Evolutionary conservation across 73 alveolate genomes (phyloP), one percentile per base, ranked within the genome.

Genomic region (Tetrahymena thermophila): DNA sequence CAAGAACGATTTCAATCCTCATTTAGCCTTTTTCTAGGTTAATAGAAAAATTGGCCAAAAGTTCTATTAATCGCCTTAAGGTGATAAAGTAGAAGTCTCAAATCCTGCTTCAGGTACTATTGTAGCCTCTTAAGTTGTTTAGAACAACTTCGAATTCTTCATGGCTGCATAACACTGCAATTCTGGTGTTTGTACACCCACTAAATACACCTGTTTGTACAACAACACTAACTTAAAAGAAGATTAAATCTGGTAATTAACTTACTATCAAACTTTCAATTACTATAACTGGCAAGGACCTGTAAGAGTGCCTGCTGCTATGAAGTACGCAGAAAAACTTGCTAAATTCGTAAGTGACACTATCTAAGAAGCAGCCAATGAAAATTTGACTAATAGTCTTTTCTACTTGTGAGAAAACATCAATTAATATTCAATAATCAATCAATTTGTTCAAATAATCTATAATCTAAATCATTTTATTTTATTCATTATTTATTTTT

Each of bases 291-390:
- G 98, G 94, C 94, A 97, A 13, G 99, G 99, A 3, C 95, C 99
- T 35, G 98, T 98, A 42, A 97, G 97, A 85, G 96, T 98, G 19
- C 99, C 99, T 23, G 99, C 99, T 31, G 98, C 98, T 38, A 96
- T 98, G 38, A 94, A 98, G 94, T 97, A 98, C 94, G 98, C 99
- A 28, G 97, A 97, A 85, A 97, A 97, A 94, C 96, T 96, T 83
- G 97, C 99, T 15, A 94, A 97, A 38, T 94, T 97, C 15, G 94
- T 97, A 83, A 98, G 98, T 58, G 99, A 98, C 83, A 96, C 97
- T 43, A 35, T 57, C 84, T 50, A 84, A 94, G 84, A 34, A 10
- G 94, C 37, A n/a, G 42, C 89, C 0, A 71, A 71, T 71, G 35
- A 71, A 31, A 71, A 31, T n/a, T 34, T 71, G 6, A 71, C 40